Evolutionary conservation across 148 eudicot species (phyloP).

Genomic region (Linanthus parryae): DNA sequence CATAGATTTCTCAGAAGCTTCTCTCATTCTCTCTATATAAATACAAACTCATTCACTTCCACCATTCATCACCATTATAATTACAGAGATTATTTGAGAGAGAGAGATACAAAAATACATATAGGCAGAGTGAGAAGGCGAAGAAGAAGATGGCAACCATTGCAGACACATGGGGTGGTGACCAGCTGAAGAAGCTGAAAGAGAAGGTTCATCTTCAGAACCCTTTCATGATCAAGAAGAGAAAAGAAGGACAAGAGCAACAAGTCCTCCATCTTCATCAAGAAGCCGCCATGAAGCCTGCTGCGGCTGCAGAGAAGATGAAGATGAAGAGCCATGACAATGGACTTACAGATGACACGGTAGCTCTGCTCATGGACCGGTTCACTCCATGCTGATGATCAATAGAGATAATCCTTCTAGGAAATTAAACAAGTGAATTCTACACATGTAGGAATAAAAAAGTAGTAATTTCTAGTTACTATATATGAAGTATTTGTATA

Average conservation of each 20-base stretch:
- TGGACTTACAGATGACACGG: constrained; percentile 41
- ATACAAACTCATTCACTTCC: not conserved
- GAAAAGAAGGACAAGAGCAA: constrained; percentile 8
- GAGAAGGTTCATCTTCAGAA: constrained; percentile 25
- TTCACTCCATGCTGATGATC: constrained; percentile 45
- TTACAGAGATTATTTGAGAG: not conserved
- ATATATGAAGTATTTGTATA: too few species aligned
- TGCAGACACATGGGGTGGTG: constrained; percentile 32
- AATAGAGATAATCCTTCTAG: too few species aligned
- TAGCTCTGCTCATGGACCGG: constrained; percentile 60
- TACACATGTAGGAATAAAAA: too few species aligned
- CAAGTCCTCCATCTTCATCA: not conserved
- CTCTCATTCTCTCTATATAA: constrained; percentile 1
- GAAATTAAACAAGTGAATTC: too few species aligned
- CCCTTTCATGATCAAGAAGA: constrained; percentile 16
- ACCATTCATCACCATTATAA: constrained; percentile 2
- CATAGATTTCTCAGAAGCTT: not conserved
- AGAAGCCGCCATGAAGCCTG: not conserved
- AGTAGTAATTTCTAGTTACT: too few species aligned
- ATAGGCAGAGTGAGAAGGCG: not conserved
- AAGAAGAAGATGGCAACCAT: constrained; percentile 34
- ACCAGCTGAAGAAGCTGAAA: constrained; percentile 30
- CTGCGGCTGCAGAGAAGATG: not conserved
- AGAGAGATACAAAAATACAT: too few species aligned
- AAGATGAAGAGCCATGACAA: constrained; percentile 4